Evolutionary conservation across 2,329 filamentous ascomycete genomes (phyloP).

Genomic region (Fusarium sp.): DNA sequence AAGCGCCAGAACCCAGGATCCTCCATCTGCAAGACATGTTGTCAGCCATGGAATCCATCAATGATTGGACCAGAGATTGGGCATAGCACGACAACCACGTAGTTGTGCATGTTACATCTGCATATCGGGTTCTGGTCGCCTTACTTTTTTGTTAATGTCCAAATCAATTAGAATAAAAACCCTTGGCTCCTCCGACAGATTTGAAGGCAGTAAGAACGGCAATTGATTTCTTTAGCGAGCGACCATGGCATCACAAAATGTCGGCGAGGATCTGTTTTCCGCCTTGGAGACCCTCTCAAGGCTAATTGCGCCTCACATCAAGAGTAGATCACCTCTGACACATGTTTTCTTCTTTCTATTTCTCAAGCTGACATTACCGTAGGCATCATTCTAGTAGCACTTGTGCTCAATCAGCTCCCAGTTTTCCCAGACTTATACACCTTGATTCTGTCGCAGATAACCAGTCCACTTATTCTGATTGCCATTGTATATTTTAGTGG

Average conservation of each 20-base stretch:
- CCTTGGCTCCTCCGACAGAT: too few relatives aligned
- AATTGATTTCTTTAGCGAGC: not conserved
- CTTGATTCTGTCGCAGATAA: slow-evolving; percentile 18
- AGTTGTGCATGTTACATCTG: slow-evolving; percentile 21
- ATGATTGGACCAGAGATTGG: slow-evolving; percentile 19
- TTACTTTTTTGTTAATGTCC: not conserved
- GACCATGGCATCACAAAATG: slow-evolving; percentile 28
- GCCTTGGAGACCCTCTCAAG: slow-evolving; percentile 30
- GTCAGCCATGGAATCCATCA: not conserved
- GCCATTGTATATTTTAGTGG: slow-evolving; percentile 21
- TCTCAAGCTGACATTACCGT: not conserved
- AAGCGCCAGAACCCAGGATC: not conserved
- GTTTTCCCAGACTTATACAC: slow-evolving; percentile 5
- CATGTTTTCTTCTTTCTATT: not conserved
- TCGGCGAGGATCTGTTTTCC: slow-evolving; percentile 34
- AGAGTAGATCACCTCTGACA: slow-evolving; percentile 3
- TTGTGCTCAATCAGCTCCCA: slow-evolving; percentile 27
- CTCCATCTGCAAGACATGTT: not conserved
- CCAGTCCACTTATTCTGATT: slow-evolving; percentile 14
- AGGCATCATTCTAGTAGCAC: slow-evolving; percentile 21
- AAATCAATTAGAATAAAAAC: not conserved
- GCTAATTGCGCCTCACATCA: slow-evolving; percentile 25
- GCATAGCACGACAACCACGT: slow-evolving; percentile 20
- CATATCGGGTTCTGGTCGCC: slow-evolving; percentile 10
- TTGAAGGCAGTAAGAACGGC: not conserved